Percentiles rank a stretch among this genome's conserved stretches.
Evolutionary conservation across 2,329 filamentous ascomycete species (phyloP).

Genomic region (Bretziella fagacearum): DNA sequence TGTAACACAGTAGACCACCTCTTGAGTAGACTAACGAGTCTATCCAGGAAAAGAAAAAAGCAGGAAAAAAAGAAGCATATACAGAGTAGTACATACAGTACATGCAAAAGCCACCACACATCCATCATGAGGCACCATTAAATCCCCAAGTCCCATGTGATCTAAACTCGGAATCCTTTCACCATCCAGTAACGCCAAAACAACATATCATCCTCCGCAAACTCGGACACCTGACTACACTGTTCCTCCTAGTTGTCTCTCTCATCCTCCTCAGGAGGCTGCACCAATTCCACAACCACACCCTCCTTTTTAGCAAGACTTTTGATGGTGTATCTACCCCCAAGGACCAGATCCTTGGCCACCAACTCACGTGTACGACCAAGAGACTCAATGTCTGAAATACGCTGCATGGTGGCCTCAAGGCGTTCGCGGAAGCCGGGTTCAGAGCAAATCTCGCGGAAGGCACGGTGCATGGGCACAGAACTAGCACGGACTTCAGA

Average conservation of each 20-base stretch:
- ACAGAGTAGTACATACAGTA: background rate
- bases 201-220: background rate
- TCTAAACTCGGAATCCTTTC: too few relatives aligned
- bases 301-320: slow-evolving; percentile 21
- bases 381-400: slow-evolving; percentile 81
- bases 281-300: slow-evolving; percentile 27
- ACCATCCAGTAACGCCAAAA: background rate
- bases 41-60: too few relatives aligned
- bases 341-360: slow-evolving; percentile 80
- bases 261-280: slow-evolving; percentile 24
- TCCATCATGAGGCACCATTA: too few relatives aligned
- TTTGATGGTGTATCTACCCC: slow-evolving; percentile 58
- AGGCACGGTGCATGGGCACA: slow-evolving; percentile 90
- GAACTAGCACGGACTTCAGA: slow-evolving; percentile 83
- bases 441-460: slow-evolving; percentile 62
- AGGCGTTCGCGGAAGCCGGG: slow-evolving; percentile 69
- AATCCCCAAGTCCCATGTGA: too few relatives aligned
- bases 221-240: background rate
- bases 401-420: slow-evolving; percentile 67
- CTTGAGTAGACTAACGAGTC: too few relatives aligned
- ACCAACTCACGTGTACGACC: slow-evolving; percentile 89
- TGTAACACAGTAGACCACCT: too few relatives aligned
- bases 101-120: background rate
- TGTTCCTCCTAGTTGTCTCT: slow-evolving; percentile 16
- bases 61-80: too few relatives aligned